These are phyloP conservation scores for Claviceps fusiformis DNA, from an alignment of 2,329 filamentous ascomycete species.

Conservation along the genomic window DNA sequence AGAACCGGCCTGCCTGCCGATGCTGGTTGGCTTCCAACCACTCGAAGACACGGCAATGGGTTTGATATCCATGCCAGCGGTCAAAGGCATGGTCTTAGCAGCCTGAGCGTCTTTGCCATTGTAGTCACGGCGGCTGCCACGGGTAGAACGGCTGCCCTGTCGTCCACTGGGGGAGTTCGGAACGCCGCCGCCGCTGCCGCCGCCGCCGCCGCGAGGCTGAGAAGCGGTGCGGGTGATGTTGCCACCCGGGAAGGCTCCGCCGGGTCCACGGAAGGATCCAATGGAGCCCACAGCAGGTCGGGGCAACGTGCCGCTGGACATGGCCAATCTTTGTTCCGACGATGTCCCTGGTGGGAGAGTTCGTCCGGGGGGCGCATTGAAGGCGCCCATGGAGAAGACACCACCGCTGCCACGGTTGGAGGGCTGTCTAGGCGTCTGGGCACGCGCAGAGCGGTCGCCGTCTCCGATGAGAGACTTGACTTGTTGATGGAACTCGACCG, in stretches of 20 bases:
- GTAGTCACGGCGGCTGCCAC: slow-evolving; percentile 51
- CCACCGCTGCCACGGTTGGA: slow-evolving; percentile 38
- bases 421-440: slow-evolving; percentile 43
- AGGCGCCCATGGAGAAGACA: slow-evolving; percentile 54
- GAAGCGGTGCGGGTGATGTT: slow-evolving; percentile 55
- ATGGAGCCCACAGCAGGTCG: slow-evolving; percentile 29
- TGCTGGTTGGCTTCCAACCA: slow-evolving; percentile 81
- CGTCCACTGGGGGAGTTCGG: slow-evolving; percentile 55
- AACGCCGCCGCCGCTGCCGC: slow-evolving; percentile 30
- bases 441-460: slow-evolving; percentile 42
- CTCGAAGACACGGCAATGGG: slow-evolving; percentile 56
- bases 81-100: slow-evolving; percentile 85
- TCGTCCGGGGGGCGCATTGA: slow-evolving; percentile 36
- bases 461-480: slow-evolving; percentile 82
- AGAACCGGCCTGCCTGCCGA: slow-evolving; percentile 33
- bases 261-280: slow-evolving; percentile 24
- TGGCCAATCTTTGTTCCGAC: slow-evolving; percentile 61
- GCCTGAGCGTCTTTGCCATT: slow-evolving; percentile 52
- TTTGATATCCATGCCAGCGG: slow-evolving; percentile 68
- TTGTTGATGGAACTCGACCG: slow-evolving; percentile 80
- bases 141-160: slow-evolving; percentile 46
- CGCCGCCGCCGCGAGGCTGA: slow-evolving; percentile 34
- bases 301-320: slow-evolving; percentile 40
- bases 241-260: slow-evolving; percentile 48
- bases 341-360: slow-evolving; percentile 64